Evolutionary conservation across 768 basidiomycete species (phyloP), one percentile per base, ranked within the genome.

Genomic region (Gymnopilus junonius): DNA sequence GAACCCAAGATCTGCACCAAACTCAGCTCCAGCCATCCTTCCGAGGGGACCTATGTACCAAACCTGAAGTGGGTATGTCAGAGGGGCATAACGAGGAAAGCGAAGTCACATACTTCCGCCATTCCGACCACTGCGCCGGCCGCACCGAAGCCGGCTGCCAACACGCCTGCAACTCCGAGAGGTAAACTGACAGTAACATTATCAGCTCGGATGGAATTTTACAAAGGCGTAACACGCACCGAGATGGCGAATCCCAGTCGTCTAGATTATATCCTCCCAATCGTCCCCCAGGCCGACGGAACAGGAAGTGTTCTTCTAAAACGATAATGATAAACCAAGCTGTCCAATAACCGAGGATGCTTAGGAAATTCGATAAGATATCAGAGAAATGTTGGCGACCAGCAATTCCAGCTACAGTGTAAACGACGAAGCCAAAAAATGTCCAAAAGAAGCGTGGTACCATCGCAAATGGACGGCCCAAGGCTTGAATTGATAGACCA

Each of bases 391-490:
- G 66, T 39, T 62, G 60, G 1, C 66, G 40, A 7, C 66, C 66
- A 3, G 63, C 63, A 15, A 67, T 61, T 0, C 66, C 66, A 20
- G 66, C 66, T n/a, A 59, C 60, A 6, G 66, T 67, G 17, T 67
- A 67, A 27, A 54, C 60, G 10, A 61, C 63, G 45, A 64, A 67
- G 27, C 51, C 55, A 15, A 67, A 57, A n/a, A 59, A 23, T 3
- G 66, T 67, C 66, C 66, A 67, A 46, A 67, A 67, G 57, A 67
- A 67, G 23, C 66, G 62, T 2, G 66, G 66, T 0, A 67, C 63
- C 35, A 55, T 61, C 31, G 66, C 66, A 23, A 67, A 64, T 6
- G 66, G 66, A 7, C 66, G 60, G 2, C 62, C 62, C 14, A 67
- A 35, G 14, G 66, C 62, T 50, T 67, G 66, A 14, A 67, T 64